These are phyloP conservation scores for Cucurbita moschata DNA, from an alignment of 306 rosid species.

Conservation along the genomic window DNA sequence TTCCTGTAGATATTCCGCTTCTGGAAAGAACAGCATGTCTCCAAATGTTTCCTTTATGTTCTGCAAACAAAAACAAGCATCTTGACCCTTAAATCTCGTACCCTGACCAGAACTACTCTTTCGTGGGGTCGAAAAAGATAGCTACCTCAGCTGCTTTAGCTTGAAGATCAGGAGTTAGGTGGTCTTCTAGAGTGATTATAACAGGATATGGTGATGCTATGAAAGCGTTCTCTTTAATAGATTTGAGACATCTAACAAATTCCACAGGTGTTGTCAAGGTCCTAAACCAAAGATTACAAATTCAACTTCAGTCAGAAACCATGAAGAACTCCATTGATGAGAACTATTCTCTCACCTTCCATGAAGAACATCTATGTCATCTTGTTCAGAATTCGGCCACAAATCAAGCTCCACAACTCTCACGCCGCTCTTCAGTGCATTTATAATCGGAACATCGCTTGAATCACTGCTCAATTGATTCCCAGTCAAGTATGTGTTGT, in stretches of 20 bases:
- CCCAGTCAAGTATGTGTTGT: slow-evolving; percentile 89
- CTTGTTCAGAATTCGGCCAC: slow-evolving; percentile 74
- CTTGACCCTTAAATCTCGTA: neutral
- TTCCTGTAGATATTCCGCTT: slow-evolving; percentile 33
- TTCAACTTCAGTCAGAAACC: neutral
- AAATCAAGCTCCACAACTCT: slow-evolving; percentile 79
- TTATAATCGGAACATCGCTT: slow-evolving; percentile 69
- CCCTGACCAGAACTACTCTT: neutral
- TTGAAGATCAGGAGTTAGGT: slow-evolving; percentile 63
- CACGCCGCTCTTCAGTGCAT: slow-evolving; percentile 55
- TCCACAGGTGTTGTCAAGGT: slow-evolving; percentile 82
- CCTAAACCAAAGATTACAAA: slow-evolving; percentile 25
- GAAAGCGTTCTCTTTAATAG: slow-evolving; percentile 79
- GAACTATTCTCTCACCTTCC: slow-evolving; percentile 47
- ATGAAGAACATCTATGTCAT: slow-evolving; percentile 64
- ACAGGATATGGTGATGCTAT: slow-evolving; percentile 66
- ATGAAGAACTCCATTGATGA: neutral
- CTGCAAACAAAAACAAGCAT: slow-evolving; percentile 25
- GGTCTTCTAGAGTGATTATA: slow-evolving; percentile 79
- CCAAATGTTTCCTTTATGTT: slow-evolving; percentile 50
- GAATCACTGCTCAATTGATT: slow-evolving; percentile 94
- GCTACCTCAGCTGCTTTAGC: slow-evolving; percentile 76
- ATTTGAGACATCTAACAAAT: slow-evolving; percentile 59
- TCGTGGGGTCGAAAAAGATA: neutral
- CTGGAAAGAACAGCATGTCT: slow-evolving; percentile 55